Evolutionary conservation across 2,329 filamentous ascomycete species (phyloP), one percentile per base, ranked within the genome.

Genomic region (Elsinoe fawcettii): DNA sequence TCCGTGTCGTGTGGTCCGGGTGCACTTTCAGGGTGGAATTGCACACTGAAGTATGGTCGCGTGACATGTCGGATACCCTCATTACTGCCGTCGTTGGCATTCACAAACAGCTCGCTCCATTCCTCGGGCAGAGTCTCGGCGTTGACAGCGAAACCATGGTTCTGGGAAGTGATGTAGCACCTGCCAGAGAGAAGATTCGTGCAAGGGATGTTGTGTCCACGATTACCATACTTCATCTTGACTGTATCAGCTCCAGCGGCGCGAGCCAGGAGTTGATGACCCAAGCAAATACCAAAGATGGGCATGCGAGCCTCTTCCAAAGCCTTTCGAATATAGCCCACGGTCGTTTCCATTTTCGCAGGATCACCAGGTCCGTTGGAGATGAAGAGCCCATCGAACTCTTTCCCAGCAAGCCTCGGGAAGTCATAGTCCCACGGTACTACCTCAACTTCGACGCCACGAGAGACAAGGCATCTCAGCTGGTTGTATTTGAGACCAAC

Each of bases 151-250:
- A 86, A 99, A 71, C 93, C 93, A 73, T 99, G 93, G 74, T 99
- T 99, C 74, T 99, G 93, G 8, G 93, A 97, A 39, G 93, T 99
- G 70, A 99, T 99, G 75, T 99, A 92, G 73, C 93, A 99, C 75
- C 90, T 90, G 65, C 93, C 93, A 44, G 92, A 95, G 63, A 97
- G 79, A 81, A 96, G 82, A 75, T 88, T 96, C 9, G 92, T 97
- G 79, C 91, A 96, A 44, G 93, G 93, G 67, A 99, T 97, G 76
- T 99, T 99, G 79, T 95, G 90, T 43, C 92, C 93, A 67, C 93
- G 89, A 77, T 99, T 99, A 76, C 93, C 93, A 68, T 96, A 99
- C 80, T 97, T 97, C 90, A 99, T 95, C 80, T 99, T 99, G 67
- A 81, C 74, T 0, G 93, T 97, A 47, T 79, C 79, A 47, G 91